Evolutionary conservation across 805 yeast species (phyloP), one percentile per base, ranked within the genome.

Genomic region (Vanderwaltozyma yarrowii): DNA sequence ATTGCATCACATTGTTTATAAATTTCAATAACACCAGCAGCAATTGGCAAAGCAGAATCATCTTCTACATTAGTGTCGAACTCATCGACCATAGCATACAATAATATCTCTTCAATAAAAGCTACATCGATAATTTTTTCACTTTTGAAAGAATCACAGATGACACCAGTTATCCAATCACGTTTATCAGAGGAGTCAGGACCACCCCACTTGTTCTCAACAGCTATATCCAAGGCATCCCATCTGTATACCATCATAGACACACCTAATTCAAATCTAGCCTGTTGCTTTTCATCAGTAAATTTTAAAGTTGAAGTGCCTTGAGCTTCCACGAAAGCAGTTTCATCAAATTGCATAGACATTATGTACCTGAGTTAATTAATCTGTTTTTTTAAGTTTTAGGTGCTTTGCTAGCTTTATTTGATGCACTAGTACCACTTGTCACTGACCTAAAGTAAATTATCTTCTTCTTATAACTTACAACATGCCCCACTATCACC

Each of bases 171-270:
- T 45, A 89, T 71, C 98, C 98, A 92, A 58, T 92, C 98, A 54
- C 99, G 71, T 60, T 92, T 92, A 28, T 84, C 96, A 0, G 71
- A 75, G 12, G 94, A 80, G 26, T 84, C 82, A 12, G 95, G 78
- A 1, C 98, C 99, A 42, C 98, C 99, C 97, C 98, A 92, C 23
- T 70, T 67, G 57, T 84, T 86, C 5, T 76, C 94, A 9, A 92
- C 97, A 0, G 98, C 98, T 1, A 83, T 80, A 33, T 74, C 70
- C 36, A 92, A 65, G 18, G 82, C 87, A 42, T 87, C 92, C 98
- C 98, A 92, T 41, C 73, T 70, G 58, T 88, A 76, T n/a, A 92
- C 62, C 26, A 83, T 78, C 94, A 88, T 82, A 23, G 95, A 80
- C 1, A 85, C 88, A 10, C 96, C 98, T 12, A 92, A 70, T 61